These are phyloP conservation scores for Boletus sp. DNA, from an alignment of 768 basidiomycete species.

Conservation along the genomic window DNA sequence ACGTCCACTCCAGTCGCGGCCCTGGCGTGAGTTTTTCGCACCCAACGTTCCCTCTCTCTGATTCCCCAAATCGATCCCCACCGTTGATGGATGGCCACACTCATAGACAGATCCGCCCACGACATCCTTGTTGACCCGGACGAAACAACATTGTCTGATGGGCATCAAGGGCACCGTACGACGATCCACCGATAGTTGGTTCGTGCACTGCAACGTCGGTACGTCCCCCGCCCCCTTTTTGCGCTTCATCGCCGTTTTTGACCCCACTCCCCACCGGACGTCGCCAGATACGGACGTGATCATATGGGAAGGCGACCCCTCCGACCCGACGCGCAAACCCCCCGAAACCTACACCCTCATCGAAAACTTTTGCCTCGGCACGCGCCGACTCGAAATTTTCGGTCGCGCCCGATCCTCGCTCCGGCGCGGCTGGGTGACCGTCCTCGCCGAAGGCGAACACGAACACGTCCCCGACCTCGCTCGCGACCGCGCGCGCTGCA, in stretches of 20 bases:
- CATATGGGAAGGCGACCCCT: constrained; percentile 90
- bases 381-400: constrained; percentile 88
- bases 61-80: not conserved
- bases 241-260: not conserved
- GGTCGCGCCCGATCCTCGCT: constrained; percentile 65
- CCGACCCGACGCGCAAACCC: constrained; percentile 83
- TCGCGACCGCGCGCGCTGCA: constrained; percentile 30
- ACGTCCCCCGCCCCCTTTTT: constrained; percentile 26
- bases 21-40: constrained; percentile 56
- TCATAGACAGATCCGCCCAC: constrained; percentile 80
- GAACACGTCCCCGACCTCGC: constrained; percentile 42
- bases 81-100: not conserved
- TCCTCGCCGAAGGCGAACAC: constrained; percentile 64
- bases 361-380: constrained; percentile 96
- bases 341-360: constrained; percentile 95
- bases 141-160: constrained; percentile 96
- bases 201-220: constrained; percentile 98
- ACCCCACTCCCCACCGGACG: constrained; percentile 1
- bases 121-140: constrained; percentile 80
- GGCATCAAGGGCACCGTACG: constrained; percentile 97
- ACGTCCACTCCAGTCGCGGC: constrained; percentile 65
- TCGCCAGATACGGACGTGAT: constrained; percentile 88
- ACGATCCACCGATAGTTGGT: constrained; percentile 91
- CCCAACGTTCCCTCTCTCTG: too few relatives aligned
- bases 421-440: constrained; percentile 92